Evolutionary conservation across 371 early-diverging fungal genomes (phyloP), one percentile per base, ranked within the genome.

Genomic region (Apophysomyces ossiformis): DNA sequence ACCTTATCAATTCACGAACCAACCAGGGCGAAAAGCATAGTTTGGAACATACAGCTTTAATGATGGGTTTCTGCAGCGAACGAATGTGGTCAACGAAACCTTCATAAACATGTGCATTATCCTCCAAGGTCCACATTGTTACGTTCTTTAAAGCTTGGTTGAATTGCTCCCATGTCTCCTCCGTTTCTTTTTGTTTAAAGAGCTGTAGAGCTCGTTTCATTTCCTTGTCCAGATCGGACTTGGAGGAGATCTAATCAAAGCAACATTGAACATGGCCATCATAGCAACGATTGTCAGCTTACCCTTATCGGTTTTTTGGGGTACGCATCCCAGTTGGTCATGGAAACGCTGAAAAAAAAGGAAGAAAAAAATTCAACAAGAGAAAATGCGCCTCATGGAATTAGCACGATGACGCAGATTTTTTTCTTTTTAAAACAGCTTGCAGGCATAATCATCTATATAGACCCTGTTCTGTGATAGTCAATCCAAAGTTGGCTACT

Each of bases 161-260:
- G 58, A 78, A 73, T 18, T 15, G 46, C 26, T 76, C 69, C 82
- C 82, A 82, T 0, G 70, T 78, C 13, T 74, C 69, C 47, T 82
- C 82, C 7, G 75, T 67, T 67, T 78, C 78, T 50, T 74, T 76
- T 18, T 78, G 67, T 44, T 68, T 64, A 32, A 82, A 70, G 7
- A 72, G 57, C 32, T 59, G 57, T 11, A 26, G 16, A 15, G 75
- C 67, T 37, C 72, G 65, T 58, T 73, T 73, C 68, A 82, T 71
- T 68, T 78, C 82, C 37, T 63, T 41, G 57, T 78, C 78, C 60
- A 82, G 44, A 47, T 76, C 76, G 11, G 64, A 44, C 65, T 72
- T 65, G 54, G 76, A 64, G 35, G 72, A 67, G 61, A 76, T 66
- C 74, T 72, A 64, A 32, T n/a, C 47, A 61, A 37, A 47, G 36